Evolutionary conservation across 169 alveolate species (phyloP).

Genomic region (Cryptosporidium xiaoi): DNA sequence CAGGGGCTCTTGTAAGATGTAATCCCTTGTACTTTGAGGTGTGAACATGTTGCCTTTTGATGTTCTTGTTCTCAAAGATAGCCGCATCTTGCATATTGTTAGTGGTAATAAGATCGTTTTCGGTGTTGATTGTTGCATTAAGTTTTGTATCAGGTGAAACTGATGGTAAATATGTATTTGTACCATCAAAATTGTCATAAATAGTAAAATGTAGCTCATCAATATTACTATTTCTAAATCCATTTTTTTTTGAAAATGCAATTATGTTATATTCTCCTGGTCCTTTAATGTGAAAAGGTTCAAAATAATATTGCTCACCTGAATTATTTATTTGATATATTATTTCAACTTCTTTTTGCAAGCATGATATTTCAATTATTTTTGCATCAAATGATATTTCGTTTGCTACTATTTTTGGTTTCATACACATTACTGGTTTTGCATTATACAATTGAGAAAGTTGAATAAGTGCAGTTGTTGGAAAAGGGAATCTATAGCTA

Average conservation of each 20-base stretch:
- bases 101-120: too few relatives aligned
- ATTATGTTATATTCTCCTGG: constrained; percentile 34
- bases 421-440: constrained; percentile 27
- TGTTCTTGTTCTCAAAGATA: too few relatives aligned
- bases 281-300: constrained; percentile 21
- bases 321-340: constrained; percentile 52
- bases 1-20: constrained; percentile 27
- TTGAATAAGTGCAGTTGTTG: constrained; percentile 64
- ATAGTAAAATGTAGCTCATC: constrained; percentile 6
- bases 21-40: constrained; percentile 54
- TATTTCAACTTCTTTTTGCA: constrained; percentile 26
- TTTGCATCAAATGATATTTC: constrained; percentile 20
- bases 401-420: constrained; percentile 7
- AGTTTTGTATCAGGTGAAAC: too few relatives aligned
- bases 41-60: neutral
- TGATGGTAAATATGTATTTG: too few relatives aligned
- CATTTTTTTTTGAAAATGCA: constrained; percentile 46
- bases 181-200: too few relatives aligned
- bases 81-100: too few relatives aligned
- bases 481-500: constrained; percentile 68
- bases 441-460: constrained; percentile 45
- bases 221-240: constrained; percentile 1
- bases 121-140: too few relatives aligned
- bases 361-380: constrained; percentile 12
- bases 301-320: constrained; percentile 43